Conservation (phyloP, 345 rosid species). For the Dovyalis caffra region DNA sequence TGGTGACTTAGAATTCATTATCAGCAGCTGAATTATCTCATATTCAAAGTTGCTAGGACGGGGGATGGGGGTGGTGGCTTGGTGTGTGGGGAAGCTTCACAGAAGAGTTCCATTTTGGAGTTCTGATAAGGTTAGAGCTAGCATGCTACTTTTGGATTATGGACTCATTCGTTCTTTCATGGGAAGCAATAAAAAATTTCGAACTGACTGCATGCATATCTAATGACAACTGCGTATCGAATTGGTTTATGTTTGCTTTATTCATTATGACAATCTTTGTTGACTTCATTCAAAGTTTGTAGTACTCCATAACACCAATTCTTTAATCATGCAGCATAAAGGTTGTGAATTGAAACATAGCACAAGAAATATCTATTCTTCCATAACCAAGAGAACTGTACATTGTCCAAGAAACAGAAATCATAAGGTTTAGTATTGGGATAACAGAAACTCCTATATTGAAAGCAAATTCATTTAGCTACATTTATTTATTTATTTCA, state of each 20-base stretch:
- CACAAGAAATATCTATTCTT: too few relatives aligned
- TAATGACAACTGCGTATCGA: not conserved
- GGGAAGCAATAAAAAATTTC: not conserved
- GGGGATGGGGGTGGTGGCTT: too few relatives aligned
- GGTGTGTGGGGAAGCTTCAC: too few relatives aligned
- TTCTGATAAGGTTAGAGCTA: not conserved
- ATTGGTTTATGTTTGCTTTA: not conserved
- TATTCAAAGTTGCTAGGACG: not conserved
- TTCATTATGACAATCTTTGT: not conserved
- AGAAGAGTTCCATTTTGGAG: not conserved
- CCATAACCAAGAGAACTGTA: too few relatives aligned
- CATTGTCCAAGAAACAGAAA: too few relatives aligned
- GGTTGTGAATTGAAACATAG: too few relatives aligned
- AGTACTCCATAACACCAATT: too few relatives aligned
- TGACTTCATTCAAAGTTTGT: not conserved
- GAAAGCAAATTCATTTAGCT: too few relatives aligned
- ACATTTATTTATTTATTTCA: too few relatives aligned
- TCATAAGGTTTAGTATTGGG: too few relatives aligned
- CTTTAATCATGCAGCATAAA: too few relatives aligned
- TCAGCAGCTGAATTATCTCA: not conserved
- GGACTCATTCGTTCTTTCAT: not conserved
- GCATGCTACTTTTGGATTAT: not conserved
- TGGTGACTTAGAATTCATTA: not conserved
- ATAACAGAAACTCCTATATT: too few relatives aligned
- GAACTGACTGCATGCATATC: not conserved